Percentiles rank a stretch among this genome's conserved stretches.
Conservation (phyloP, 257 asterid species). For the Handroanthus guayacan region DNA sequence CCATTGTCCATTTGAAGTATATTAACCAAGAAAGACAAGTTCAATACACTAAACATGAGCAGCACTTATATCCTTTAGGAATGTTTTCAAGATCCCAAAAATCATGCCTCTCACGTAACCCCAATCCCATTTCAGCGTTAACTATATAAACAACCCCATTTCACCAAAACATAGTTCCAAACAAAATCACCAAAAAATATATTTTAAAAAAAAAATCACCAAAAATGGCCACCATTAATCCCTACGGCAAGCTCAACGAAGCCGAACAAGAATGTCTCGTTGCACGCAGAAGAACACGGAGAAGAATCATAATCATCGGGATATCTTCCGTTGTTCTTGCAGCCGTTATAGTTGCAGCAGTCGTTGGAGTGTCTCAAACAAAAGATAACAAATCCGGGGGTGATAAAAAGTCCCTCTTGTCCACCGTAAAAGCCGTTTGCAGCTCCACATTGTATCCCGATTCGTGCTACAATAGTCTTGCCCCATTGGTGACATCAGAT, state of each 20-base stretch:
- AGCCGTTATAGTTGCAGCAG: constrained; percentile 27
- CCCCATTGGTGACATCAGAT: constrained; percentile 41
- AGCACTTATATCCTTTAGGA: constrained; percentile 25
- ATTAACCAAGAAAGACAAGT: not conserved
- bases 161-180: constrained; percentile 13
- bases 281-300: constrained; percentile 45
- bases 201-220: not conserved
- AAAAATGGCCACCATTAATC: constrained; percentile 38
- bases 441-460: constrained; percentile 48
- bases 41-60: constrained; percentile 33
- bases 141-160: constrained; percentile 6
- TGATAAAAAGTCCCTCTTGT: not conserved
- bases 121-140: constrained; percentile 20
- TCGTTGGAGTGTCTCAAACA: constrained; percentile 23
- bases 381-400: constrained; percentile 14
- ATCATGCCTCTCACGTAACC: constrained; percentile 42
- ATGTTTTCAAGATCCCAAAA: constrained; percentile 3
- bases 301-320: constrained; percentile 46
- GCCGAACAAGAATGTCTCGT: constrained; percentile 44
- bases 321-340: constrained; percentile 38
- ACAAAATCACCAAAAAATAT: not conserved
- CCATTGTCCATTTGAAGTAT: no score
- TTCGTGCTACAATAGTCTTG: constrained; percentile 49
- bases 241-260: constrained; percentile 48
- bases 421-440: constrained; percentile 47